Base-by-base conservation (phyloP, 2,329 filamentous ascomycete genomes). In the Fusarium pseudograminearum region DNA sequence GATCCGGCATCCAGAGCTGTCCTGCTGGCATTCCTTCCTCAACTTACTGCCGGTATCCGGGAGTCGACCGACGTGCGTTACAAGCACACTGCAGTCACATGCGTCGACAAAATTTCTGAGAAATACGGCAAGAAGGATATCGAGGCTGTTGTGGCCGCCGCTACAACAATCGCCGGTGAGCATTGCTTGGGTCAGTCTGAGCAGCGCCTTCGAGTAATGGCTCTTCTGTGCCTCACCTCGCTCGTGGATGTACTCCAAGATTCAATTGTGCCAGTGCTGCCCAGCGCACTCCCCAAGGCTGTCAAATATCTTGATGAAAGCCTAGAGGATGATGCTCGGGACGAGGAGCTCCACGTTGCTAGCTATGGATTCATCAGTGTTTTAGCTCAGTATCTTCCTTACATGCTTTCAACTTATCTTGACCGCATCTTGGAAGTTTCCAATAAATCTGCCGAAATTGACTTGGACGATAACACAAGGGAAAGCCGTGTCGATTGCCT, bases 61-160 rank as follows among this genome's bases (percentile, higher is more conserved):
- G 87, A 91, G 51, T 91, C 92, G 9, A 83, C 86, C 33, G 90
- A 96, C 70, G 87, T 91, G 55, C 85, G 89, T 30, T 91, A 96
- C 78, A 94, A 95, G 80, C 91, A 94, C 74, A 93, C 93, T 14
- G 93, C 94, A 2, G 90, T 99, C 66, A 90, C 90, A 36, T 98
- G 95, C 73, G 91, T 98, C 45, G 94, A 98, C 80, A 93, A 93
- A 79, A 97, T 99, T 67, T 89, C 93, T 4, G 94, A 98, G 80
- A 95, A 95, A 78, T 98, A 97, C 78, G 97, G 96, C 71, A 97
- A 96, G 83, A 97, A 94, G 78, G 93, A 97, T 75, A 85, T 91
- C 3, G 89, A 91, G 71, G 90, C 89, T 45, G 91, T 97, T 45
- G 85, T 91, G 28, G 87, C 87, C 7, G 91, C 94, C 7, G 93